Conservation (phyloP, 306 rosid species). For the Acacia acuminata region DNA sequence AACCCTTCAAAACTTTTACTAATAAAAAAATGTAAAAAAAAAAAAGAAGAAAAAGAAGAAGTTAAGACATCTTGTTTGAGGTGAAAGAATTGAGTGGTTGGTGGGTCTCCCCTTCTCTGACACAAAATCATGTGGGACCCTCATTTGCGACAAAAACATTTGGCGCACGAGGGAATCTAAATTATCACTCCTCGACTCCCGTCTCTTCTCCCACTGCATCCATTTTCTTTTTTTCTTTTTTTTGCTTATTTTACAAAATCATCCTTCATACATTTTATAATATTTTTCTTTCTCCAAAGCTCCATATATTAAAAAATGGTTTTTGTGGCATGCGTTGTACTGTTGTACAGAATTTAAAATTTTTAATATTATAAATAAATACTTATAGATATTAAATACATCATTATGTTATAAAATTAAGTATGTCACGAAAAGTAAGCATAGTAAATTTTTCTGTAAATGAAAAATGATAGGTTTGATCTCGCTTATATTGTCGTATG, state of each 20-base stretch:
- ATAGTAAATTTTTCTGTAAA: too few species aligned
- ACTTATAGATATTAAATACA: too few species aligned
- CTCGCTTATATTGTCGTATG: too few species aligned
- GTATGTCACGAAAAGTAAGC: too few species aligned
- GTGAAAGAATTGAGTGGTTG: slow-evolving; percentile 31
- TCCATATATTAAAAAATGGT: background rate
- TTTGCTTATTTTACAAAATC: background rate
- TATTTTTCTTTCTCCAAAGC: too few species aligned
- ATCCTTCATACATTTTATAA: background rate
- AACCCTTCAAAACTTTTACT: too few species aligned
- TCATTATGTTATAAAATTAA: too few species aligned
- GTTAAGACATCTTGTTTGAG: slow-evolving; percentile 23
- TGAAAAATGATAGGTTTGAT: too few species aligned
- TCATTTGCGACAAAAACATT: background rate
- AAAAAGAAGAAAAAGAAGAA: background rate
- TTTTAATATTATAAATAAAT: too few species aligned
- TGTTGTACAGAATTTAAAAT: too few species aligned
- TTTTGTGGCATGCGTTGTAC: too few species aligned
- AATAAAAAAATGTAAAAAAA: too few species aligned
- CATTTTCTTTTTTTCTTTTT: slow-evolving; percentile 26
- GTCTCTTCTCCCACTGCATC: slow-evolving; percentile 14
- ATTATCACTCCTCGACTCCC: slow-evolving; percentile 23
- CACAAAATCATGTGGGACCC: slow-evolving; percentile 30
- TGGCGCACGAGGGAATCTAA: slow-evolving; percentile 44
- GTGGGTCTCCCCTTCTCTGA: slow-evolving; percentile 30